Evolutionary conservation across 139 green algal species (phyloP), one percentile per base, ranked within the genome.

Genomic region (Chlorella sp.): DNA sequence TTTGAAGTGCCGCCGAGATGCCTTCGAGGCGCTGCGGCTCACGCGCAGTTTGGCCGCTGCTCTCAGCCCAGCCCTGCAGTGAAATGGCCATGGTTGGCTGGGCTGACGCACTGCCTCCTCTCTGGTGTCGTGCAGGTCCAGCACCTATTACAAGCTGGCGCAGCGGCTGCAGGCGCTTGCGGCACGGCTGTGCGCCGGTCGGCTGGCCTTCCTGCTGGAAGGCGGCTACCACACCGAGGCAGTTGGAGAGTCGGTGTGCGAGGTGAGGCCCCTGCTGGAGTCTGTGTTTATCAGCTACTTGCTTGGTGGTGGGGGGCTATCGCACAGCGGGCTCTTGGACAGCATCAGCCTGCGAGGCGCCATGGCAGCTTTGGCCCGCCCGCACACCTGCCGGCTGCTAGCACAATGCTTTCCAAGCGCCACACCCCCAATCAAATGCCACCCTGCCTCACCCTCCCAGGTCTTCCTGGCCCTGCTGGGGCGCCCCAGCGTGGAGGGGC

Each of bases 141-240:
- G 77, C 77, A 83, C 77, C 77, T 83, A 83, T 60, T 43, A 73
- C 77, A 58, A 73, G 56, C 77, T 83, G 38, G 77, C 77, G 16
- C 11, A 26, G 26, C 58, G 77, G 28, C 70, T 86, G 68, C 30
- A 41, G 28, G 54, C 16, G 32, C 72, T 86, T 70, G 81, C 81
- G 11, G 81, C 19, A 1, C 16, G 24, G 70, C 81, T 86, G 69
- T 86, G 81, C 70, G 81, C 32, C 34, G 86, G 81, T 36, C 80
- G 81, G 6, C 58, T 89, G 60, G 11, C 81, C 7, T 85, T 89
- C 46, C 34, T 89, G 34, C 76, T 89, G 41, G 86, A 89, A 65
- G 86, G 86, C 0, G 86, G 86, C 7, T 89, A 89, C 76, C 54
- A 87, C 41, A 38, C 48, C 1, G 81, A 85, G 48, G 86, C 81